These are phyloP conservation scores for Colletotrichum aenigma DNA, from an alignment of 2,329 filamentous ascomycete species.

Conservation along the genomic window DNA sequence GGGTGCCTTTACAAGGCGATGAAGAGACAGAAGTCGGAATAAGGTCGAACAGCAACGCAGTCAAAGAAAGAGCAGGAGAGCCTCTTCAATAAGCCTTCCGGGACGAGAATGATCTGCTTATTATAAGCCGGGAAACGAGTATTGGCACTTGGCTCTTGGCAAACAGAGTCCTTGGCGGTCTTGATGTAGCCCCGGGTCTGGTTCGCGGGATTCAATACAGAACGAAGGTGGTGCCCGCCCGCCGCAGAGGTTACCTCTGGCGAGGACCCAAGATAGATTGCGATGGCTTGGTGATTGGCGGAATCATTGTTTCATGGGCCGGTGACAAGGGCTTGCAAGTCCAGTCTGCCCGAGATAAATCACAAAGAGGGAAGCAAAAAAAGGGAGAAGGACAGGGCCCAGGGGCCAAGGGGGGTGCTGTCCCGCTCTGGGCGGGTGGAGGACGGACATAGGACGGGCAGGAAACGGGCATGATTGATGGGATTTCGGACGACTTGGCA, in stretches of 20 bases:
- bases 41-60: not conserved
- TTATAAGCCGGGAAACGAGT: not conserved
- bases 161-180: not conserved
- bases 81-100: not conserved
- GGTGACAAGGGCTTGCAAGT: not conserved
- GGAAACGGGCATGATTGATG: slow-evolving; percentile 10
- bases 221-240: not conserved
- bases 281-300: slow-evolving; percentile 10
- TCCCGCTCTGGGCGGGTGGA: slow-evolving; percentile 6
- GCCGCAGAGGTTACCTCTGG: slow-evolving; percentile 1
- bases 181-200: not conserved
- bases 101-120: not conserved
- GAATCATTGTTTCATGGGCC: slow-evolving; percentile 11
- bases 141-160: not conserved
- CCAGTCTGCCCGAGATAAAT: slow-evolving; percentile 5
- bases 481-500: slow-evolving; percentile 8
- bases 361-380: not conserved
- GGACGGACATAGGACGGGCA: not conserved
- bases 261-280: not conserved
- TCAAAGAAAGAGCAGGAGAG: not conserved
- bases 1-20: not conserved
- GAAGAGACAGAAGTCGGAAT: not conserved
- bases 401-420: not conserved
- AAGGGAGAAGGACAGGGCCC: not conserved
- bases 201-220: not conserved